Evolutionary conservation across 169 alveolate genomes (phyloP).

Genomic region (Pseudocohnilembus persalinus): DNA sequence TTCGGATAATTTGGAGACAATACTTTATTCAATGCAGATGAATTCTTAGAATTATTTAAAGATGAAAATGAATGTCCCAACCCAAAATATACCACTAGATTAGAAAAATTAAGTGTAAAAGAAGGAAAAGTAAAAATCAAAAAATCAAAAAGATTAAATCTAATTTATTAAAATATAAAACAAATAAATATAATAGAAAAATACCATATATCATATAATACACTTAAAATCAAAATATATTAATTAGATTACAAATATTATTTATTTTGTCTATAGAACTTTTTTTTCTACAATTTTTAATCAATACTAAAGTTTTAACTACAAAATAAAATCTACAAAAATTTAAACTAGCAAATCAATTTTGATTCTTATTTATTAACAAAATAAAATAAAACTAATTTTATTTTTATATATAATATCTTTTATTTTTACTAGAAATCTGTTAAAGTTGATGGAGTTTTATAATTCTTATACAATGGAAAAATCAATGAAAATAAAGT

Average conservation of each 20-base stretch:
- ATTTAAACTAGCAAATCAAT: too few species aligned
- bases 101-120: constrained; percentile 28
- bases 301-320: too few species aligned
- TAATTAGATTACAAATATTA: too few species aligned
- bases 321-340: too few species aligned
- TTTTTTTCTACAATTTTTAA: too few species aligned
- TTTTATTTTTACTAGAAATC: constrained; percentile 15
- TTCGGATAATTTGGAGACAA: constrained; percentile 64
- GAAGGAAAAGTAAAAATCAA: constrained; percentile 33
- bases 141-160: neutral
- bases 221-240: too few species aligned
- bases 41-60: constrained; percentile 13
- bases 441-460: constrained; percentile 14
- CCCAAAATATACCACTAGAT: neutral
- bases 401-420: neutral
- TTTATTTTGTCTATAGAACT: too few species aligned
- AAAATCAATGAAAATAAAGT: constrained; percentile 31
- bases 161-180: too few species aligned
- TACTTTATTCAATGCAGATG: constrained; percentile 37
- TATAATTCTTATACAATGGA: constrained; percentile 35
- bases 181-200: too few species aligned
- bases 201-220: too few species aligned
- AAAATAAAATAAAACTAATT: neutral
- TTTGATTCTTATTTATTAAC: too few species aligned
- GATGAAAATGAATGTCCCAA: constrained; percentile 20